Evolutionary conservation across 1,284 basidiomycete genomes (phyloP).

Genomic region (Apiotrichum gracile): DNA sequence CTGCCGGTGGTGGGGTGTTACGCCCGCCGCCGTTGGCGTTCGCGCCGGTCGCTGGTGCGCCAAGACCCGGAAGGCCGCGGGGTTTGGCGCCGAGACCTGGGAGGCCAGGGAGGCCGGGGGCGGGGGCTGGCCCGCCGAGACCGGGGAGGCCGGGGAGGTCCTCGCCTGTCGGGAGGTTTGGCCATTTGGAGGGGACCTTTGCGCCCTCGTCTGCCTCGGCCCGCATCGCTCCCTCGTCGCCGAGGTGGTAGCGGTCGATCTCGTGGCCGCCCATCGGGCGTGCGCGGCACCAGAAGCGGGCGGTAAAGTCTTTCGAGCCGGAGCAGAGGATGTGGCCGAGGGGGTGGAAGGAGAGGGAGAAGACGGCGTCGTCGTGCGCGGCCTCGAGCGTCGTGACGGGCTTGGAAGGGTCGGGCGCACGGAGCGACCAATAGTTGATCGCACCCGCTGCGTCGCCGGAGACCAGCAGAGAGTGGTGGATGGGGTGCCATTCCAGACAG

Average conservation of each 20-base stretch:
- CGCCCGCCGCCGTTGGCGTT: background rate
- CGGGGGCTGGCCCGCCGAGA: conserved; percentile 3
- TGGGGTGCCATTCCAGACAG: conserved; percentile 91
- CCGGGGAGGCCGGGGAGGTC: conserved; percentile 8
- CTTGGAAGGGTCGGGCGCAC: conserved; percentile 42
- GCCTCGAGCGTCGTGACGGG: conserved; percentile 79
- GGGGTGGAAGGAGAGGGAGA: conserved; percentile 92
- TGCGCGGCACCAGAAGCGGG: conserved; percentile 93
- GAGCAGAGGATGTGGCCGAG: conserved; percentile 88
- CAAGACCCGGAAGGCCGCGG: conserved; percentile 1
- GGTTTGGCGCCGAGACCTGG: background rate
- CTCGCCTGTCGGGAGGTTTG: conserved; percentile 5
- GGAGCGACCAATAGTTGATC: conserved; percentile 86
- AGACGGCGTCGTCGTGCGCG: conserved; percentile 96
- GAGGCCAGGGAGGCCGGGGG: conserved; percentile 1
- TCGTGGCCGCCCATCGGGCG: conserved; percentile 56
- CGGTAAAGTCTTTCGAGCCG: conserved; percentile 94
- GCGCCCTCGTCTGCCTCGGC: conserved; percentile 47
- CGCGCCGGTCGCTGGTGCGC: too few species aligned
- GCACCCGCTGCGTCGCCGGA: conserved; percentile 91
- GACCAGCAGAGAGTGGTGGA: conserved; percentile 78
- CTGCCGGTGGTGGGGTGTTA: background rate
- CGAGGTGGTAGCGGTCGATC: conserved; percentile 51
- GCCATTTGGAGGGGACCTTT: conserved; percentile 11
- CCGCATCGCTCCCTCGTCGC: conserved; percentile 33